phyloP scores from a whole-genome alignment of 768 basidiomycete species.

The Agrocybe pediades region DNA sequence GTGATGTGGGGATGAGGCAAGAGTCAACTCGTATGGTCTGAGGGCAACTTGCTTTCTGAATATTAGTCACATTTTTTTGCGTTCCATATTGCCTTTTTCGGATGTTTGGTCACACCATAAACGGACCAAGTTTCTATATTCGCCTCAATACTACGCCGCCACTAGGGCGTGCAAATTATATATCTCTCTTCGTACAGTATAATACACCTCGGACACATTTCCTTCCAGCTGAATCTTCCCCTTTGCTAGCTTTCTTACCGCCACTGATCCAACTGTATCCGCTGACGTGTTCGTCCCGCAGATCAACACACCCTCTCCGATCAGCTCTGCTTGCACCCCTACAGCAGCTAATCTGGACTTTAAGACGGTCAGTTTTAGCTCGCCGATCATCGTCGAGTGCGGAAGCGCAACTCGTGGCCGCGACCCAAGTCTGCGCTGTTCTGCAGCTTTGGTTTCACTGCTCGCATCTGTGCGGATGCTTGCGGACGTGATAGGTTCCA shows the following conservation, averaged over 20 bases:
- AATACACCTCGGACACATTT: conserved; percentile 85
- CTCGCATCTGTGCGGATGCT: conserved; percentile 23
- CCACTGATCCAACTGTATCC: conserved; percentile 64
- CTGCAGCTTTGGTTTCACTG: conserved; percentile 21
- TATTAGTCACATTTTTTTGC: conserved; percentile 23
- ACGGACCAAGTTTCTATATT: conserved; percentile 7
- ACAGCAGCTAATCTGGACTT: conserved; percentile 77
- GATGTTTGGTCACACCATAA: conserved; percentile 25
- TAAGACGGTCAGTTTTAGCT: conserved; percentile 87
- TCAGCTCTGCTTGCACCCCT: conserved; percentile 87
- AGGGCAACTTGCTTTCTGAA: conserved; percentile 31
- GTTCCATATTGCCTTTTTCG: conserved; percentile 27
- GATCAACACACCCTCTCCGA: conserved; percentile 95
- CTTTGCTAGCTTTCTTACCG: conserved; percentile 84
- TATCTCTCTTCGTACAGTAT: conserved; percentile 85
- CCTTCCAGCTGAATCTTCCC: conserved; percentile 92
- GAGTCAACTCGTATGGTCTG: conserved; percentile 29
- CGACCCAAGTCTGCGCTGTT: conserved; percentile 58
- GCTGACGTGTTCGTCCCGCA: conserved; percentile 63
- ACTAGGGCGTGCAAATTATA: conserved; percentile 91
- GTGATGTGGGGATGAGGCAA: conserved; percentile 14
- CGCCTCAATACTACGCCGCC: conserved; percentile 46
- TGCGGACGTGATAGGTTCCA: conserved; percentile 64
- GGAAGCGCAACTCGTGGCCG: conserved; percentile 70
- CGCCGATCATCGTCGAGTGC: conserved; percentile 95